Conservation (phyloP, 768 basidiomycete genomes). For the Pholiota conissans region DNA sequence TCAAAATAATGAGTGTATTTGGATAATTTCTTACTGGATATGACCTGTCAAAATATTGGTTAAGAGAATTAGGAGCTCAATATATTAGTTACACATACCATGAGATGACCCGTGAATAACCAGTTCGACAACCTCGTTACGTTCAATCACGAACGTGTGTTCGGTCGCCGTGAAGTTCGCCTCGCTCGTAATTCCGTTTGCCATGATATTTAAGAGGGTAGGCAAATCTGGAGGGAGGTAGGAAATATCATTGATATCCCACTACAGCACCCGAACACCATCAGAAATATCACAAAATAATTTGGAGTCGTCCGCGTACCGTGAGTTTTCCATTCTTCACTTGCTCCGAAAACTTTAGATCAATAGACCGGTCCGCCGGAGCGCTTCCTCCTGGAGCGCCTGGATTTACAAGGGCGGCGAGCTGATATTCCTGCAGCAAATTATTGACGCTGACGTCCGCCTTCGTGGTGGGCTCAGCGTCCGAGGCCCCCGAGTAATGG, state of each 20-base stretch:
- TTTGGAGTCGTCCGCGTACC: conserved; percentile 1
- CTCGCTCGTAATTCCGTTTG: conserved; percentile 17
- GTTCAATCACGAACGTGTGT: conserved; percentile 26
- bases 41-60: conserved; percentile 8
- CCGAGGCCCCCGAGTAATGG: conserved; percentile 37
- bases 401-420: conserved; percentile 10
- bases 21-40: conserved; percentile 9
- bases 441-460: conserved; percentile 24
- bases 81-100: conserved; percentile 15
- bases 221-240: conserved; percentile 45
- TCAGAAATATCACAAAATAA: too few relatives aligned
- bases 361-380: conserved; percentile 18
- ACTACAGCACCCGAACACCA: too few relatives aligned
- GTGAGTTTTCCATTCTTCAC: conserved; percentile 15
- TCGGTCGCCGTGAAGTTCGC: conserved; percentile 26
- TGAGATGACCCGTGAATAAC: conserved; percentile 24
- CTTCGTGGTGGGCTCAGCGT: conserved; percentile 31
- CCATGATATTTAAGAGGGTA: conserved; percentile 40
- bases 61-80: conserved; percentile 10
- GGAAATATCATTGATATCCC: conserved; percentile 27
- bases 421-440: conserved; percentile 6
- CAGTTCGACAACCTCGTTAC: conserved; percentile 25
- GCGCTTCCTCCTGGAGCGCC: conserved; percentile 24
- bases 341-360: conserved; percentile 18
- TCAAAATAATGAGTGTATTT: background rate